phyloP scores from a whole-genome alignment of 75 land plant genomes.

The Larix kaempferi region DNA sequence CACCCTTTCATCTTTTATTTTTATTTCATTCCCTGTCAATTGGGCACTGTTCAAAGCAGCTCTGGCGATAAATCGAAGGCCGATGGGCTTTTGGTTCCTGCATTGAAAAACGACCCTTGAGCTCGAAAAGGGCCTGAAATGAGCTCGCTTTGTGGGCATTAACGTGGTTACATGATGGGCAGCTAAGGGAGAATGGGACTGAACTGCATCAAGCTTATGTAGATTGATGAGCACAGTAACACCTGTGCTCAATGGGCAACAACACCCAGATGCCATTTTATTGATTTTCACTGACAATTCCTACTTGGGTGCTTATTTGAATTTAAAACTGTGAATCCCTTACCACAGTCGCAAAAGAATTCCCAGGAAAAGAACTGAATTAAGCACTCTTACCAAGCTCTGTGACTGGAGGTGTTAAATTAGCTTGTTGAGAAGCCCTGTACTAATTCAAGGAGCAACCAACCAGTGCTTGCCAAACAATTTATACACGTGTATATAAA shows the following conservation, averaged over 20 bases:
- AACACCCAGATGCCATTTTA: constrained; percentile 7
- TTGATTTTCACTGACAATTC: not conserved
- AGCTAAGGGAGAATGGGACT: not conserved
- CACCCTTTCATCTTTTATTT: constrained; percentile 53
- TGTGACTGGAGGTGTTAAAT: too few relatives aligned
- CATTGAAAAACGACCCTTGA: not conserved
- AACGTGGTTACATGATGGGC: constrained; percentile 3
- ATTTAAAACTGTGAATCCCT: not conserved
- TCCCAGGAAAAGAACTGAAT: not conserved
- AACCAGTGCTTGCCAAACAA: too few relatives aligned
- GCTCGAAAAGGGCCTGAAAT: not conserved
- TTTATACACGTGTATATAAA: too few relatives aligned
- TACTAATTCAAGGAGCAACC: too few relatives aligned
- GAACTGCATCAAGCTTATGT: not conserved
- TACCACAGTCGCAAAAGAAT: not conserved
- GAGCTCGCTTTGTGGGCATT: not conserved
- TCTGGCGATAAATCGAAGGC: not conserved
- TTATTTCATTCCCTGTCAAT: not conserved
- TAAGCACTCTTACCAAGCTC: too few relatives aligned
- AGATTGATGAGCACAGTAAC: not conserved
- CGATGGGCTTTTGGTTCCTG: not conserved
- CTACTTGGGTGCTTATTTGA: not conserved
- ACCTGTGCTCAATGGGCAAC: not conserved
- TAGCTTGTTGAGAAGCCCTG: too few relatives aligned
- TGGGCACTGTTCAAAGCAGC: constrained; percentile 1